Evolutionary conservation across 352 stramenopile genomes (phyloP), one percentile per base, ranked within the genome.

Genomic region (Phytophthora podocarpi): DNA sequence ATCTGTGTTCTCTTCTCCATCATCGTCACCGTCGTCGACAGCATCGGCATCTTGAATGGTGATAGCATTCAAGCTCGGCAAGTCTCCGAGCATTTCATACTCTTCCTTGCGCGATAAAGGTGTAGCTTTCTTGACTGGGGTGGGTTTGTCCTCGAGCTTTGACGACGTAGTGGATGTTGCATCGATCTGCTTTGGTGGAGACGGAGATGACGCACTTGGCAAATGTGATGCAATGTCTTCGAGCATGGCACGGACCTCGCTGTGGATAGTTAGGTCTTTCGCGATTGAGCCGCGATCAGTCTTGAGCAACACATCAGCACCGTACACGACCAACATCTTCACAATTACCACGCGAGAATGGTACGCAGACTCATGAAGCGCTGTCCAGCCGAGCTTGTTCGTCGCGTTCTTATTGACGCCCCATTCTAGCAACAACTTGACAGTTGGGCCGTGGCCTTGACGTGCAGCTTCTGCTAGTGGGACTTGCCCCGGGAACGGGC

Each of bases 31-130:
- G 1, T 77, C 57, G 2, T 65, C 61, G 1, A 52, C 46, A 30
- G 27, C 50, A 27, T 76, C 58, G 6, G 31, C 74, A 30, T 91
- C 79, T 65, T 86, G 74, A 59, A 91, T 91, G 15, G 63, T 78
- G 34, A 87, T 93, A 12, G 63, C 63, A n/a, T 86, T 70, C 3
- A 92, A 41, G 20, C 62, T 79, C 7, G 86, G 86, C 31, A 95
- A 67, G 49, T 95, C 86, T 2, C 86, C 86, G 2, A 95, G 70
- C 8, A 95, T 54, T 26, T 78, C 74, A 46, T 92, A 95, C 28
- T 95, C 82, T 62, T 95, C 86, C 63, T 93, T 93, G 13, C 84
- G 79, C 9, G 80, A 89, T 20, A 93, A 48, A 18, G 80, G 76
- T 15, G 10, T 50, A 5, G 27, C 31, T 16, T 71, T 34, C 27